These are phyloP conservation scores for Citrus inodora DNA, from an alignment of 345 rosid genomes.

Conservation along the genomic window DNA sequence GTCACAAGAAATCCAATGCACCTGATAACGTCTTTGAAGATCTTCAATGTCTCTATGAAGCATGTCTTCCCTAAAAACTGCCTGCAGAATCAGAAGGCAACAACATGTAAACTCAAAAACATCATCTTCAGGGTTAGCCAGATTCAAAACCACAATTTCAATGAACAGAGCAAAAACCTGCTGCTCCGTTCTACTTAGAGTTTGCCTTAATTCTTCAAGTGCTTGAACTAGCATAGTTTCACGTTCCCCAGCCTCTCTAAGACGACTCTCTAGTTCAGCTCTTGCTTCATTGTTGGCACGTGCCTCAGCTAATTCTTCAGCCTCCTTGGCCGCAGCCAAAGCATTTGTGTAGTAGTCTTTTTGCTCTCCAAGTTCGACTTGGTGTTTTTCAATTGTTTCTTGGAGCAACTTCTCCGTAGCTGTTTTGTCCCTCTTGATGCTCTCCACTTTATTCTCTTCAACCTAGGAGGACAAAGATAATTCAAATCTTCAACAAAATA, in stretches of 20 bases:
- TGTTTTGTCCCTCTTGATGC: conserved; percentile 85
- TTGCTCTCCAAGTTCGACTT: conserved; percentile 74
- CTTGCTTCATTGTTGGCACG: conserved; percentile 88
- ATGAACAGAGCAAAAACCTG: conserved; percentile 54
- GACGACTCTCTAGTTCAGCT: conserved; percentile 78
- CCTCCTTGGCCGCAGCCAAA: conserved; percentile 88
- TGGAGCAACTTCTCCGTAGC: conserved; percentile 90
- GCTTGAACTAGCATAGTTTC: conserved; percentile 94
- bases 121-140: conserved; percentile 4
- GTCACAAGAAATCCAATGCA: conserved; percentile 23
- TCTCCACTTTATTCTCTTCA: conserved; percentile 95
- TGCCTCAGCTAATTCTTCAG: conserved; percentile 89
- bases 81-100: conserved; percentile 40
- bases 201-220: conserved; percentile 89
- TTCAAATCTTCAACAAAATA: conserved; percentile 8
- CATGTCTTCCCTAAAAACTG: conserved; percentile 78
- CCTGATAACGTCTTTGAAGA: conserved; percentile 94
- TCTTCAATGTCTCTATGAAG: conserved; percentile 76
- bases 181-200: conserved; percentile 88
- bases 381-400: conserved; percentile 96
- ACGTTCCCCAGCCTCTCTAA: conserved; percentile 92
- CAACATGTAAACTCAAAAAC: conserved; percentile 9
- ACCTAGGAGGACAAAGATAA: conserved; percentile 44
- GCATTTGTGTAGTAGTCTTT: conserved; percentile 85
- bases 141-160: conserved; percentile 9